Percentiles rank a stretch among this genome's conserved stretches.
Evolutionary conservation across 176 grass and related monocot genomes (phyloP).

Genomic region (Melocanna baccifera): DNA sequence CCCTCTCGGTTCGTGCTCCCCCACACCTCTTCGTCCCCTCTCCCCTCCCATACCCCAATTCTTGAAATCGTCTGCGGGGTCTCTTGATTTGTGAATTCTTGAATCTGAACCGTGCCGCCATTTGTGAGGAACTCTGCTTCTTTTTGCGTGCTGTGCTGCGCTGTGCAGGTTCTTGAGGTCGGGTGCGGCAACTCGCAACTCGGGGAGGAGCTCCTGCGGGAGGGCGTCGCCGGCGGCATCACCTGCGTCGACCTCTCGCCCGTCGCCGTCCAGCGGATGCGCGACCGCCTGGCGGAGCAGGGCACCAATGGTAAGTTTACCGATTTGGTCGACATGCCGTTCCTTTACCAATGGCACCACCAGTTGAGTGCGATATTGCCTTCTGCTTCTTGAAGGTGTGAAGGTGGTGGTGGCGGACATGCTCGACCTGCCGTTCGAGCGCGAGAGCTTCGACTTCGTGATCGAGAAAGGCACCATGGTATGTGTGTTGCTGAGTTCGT

Average conservation of each 20-base stretch:
- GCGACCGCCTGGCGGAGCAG: conserved; percentile 44
- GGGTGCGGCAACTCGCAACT: conserved; percentile 86
- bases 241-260: conserved; percentile 81
- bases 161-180: conserved; percentile 63
- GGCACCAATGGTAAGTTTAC: not conserved
- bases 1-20: conserved; percentile 49
- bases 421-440: conserved; percentile 74
- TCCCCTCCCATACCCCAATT: not conserved
- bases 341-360: not conserved
- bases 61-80: not conserved
- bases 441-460: conserved; percentile 64
- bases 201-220: conserved; percentile 60
- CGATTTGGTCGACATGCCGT: not conserved
- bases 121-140: not conserved
- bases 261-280: conserved; percentile 68
- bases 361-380: not conserved
- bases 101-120: not conserved
- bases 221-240: conserved; percentile 66
- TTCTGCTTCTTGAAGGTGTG: conserved; percentile 38
- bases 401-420: conserved; percentile 79
- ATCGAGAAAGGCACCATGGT: conserved; percentile 91
- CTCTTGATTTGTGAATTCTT: not conserved
- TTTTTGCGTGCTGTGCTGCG: not conserved
- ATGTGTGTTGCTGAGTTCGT: not conserved
- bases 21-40: not conserved